phyloP scores from a whole-genome alignment of 23 red algal genomes.

The Cyanidiococcus yangmingshanensis region DNA sequence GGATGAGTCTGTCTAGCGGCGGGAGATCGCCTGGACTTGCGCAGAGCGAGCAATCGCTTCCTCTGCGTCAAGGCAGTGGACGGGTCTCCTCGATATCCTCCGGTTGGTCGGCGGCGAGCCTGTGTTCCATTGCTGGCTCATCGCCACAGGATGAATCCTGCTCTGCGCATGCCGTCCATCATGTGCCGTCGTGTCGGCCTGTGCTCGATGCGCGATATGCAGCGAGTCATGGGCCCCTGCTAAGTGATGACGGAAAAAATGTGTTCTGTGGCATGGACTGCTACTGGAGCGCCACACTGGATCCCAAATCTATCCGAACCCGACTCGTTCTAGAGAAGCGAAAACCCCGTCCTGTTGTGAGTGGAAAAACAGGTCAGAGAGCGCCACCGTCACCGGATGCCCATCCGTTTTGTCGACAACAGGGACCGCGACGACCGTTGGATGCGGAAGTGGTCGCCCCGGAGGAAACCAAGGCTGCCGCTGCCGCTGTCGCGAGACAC shows the following conservation, averaged over 20 bases:
- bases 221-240: background rate
- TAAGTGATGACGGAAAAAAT: background rate
- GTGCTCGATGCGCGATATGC: background rate
- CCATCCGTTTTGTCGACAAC: background rate
- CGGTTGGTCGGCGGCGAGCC: background rate
- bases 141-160: background rate
- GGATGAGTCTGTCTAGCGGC: background rate
- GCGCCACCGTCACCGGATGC: background rate
- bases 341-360: background rate
- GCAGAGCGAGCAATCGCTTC: background rate
- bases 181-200: background rate
- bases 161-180: background rate
- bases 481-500: background rate
- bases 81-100: background rate
- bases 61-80: background rate
- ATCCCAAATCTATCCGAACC: background rate
- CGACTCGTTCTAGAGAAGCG: background rate
- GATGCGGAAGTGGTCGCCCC: background rate
- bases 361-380: background rate
- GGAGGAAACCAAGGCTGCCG: background rate
- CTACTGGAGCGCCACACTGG: constrained; percentile 4
- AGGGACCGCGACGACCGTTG: background rate
- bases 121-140: background rate
- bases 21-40: background rate
- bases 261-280: constrained; percentile 17